These are phyloP conservation scores for Aspergillus conjunctus DNA, from an alignment of 495 filamentous ascomycete genomes.

Conservation along the genomic window DNA sequence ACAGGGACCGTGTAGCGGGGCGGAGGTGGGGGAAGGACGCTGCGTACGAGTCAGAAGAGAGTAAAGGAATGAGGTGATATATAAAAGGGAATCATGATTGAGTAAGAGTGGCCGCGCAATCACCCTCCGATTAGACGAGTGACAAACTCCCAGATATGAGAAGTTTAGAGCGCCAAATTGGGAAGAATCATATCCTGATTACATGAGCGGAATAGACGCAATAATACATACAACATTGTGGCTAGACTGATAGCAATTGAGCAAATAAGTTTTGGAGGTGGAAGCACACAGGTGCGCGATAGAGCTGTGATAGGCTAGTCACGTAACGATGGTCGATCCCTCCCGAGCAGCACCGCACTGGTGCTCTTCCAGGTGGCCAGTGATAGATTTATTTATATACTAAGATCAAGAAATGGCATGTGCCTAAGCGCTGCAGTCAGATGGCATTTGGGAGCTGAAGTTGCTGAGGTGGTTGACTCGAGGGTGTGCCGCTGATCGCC, in stretches of 20 bases:
- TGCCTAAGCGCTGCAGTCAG: background rate
- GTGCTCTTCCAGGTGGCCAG: slow-evolving; percentile 2
- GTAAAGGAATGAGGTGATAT: background rate
- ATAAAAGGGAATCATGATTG: background rate
- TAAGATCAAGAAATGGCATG: background rate
- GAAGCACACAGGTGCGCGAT: slow-evolving; percentile 9
- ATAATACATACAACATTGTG: slow-evolving; percentile 20
- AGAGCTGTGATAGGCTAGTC: slow-evolving; percentile 18
- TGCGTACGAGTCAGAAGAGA: slow-evolving; percentile 37
- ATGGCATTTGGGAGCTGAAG: background rate
- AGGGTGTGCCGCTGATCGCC: slow-evolving; percentile 4
- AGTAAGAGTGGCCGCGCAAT: too few species aligned
- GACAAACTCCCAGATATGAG: background rate
- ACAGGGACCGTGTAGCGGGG: slow-evolving; percentile 74
- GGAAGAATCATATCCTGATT: slow-evolving; percentile 1
- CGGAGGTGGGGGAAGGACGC: slow-evolving; percentile 82
- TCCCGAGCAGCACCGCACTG: slow-evolving; percentile 4
- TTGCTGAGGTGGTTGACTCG: background rate
- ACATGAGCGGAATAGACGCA: background rate
- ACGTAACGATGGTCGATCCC: slow-evolving; percentile 11
- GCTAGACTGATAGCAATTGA: background rate
- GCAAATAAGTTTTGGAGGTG: background rate
- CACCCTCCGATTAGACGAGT: too few species aligned
- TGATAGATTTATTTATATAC: slow-evolving; percentile 4
- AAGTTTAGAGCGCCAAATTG: slow-evolving; percentile 4